Base-by-base conservation (phyloP, 2,329 filamentous ascomycete genomes). In the Ustilaginoidea virens region DNA sequence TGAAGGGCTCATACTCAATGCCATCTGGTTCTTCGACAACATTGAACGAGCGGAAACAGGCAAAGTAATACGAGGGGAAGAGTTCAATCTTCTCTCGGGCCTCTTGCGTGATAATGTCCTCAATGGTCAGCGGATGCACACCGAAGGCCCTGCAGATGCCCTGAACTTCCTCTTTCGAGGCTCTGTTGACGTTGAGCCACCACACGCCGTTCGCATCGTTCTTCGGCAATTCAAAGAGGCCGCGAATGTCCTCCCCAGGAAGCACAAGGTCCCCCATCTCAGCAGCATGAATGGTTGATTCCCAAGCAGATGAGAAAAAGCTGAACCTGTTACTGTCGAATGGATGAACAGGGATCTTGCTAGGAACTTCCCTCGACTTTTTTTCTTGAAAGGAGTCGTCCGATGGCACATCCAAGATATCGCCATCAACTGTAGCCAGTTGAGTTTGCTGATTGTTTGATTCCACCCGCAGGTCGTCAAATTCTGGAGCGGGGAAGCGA, bases 61-160 rank as follows among this genome's bases (percentile, higher is more conserved):
- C 82, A 52, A 98, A 96, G 57, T 98, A 98, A 60, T 98, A 98
- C 23, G 85, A 83, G 15, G 82, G 80, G 58, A 98, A 98, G 15
- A 98, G 67, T 55, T 98, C 90, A 32, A 98, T 93, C 62, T 98
- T 98, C 58, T 98, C 90, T 24, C 90, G 85, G 8, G 86, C 80
- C 56, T 98, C 90, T 49, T 94, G 85, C 0, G 82, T 92, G 35
- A 78, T 77, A 41, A 98, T 94, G 61, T 98, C 90, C 54, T 98
- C 90, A 22, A 87, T 81, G 0, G 90, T 98, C 52, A 98, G 61
- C 19, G 87, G 87, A 54, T 98, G 90, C 31, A 98, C 80, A 10
- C 83, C 83, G 53, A 98, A 98, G 4, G 90, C 86, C 46, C 86
- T 85, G 61, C 83, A 92, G 36, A 98, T 77, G 17, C 77, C 77